Evolutionary conservation across 306 rosid genomes (phyloP).

Genomic region (Sesbania bispinosa): DNA sequence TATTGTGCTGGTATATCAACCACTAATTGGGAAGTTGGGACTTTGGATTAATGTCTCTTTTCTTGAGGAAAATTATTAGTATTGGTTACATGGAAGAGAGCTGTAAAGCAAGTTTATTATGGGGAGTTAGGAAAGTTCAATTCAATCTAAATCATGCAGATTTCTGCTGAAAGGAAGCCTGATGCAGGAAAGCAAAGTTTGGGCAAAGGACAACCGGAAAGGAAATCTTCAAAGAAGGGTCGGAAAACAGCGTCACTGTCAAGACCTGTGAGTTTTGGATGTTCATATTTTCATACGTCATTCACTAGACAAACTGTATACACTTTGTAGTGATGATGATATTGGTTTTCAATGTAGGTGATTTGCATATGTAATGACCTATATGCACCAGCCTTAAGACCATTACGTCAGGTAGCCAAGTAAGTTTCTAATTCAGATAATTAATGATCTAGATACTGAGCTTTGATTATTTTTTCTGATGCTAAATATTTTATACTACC

Average conservation of each 20-base stretch:
- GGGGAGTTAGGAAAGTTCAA: conserved; percentile 9
- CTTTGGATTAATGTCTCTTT: background rate
- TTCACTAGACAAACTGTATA: conserved; percentile 13
- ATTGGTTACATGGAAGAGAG: background rate
- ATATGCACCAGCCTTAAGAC: conserved; percentile 90
- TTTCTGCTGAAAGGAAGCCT: conserved; percentile 68
- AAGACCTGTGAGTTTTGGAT: conserved; percentile 81
- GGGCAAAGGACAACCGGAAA: conserved; percentile 52
- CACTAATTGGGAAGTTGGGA: background rate
- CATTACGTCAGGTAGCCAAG: conserved; percentile 87
- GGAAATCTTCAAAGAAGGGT: conserved; percentile 58
- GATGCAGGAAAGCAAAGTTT: conserved; percentile 50
- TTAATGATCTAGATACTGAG: background rate
- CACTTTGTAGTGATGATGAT: conserved; percentile 15
- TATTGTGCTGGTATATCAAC: conserved; percentile 12
- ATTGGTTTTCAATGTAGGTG: conserved; percentile 52
- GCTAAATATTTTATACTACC: no score
- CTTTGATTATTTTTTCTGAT: no score
- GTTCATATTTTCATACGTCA: conserved; percentile 22
- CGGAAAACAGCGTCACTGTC: conserved; percentile 51
- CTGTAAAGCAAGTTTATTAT: conserved; percentile 1
- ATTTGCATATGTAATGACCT: conserved; percentile 97
- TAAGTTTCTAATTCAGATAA: conserved; percentile 47
- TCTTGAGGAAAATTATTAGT: background rate
- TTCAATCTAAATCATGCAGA: conserved; percentile 39